Base-by-base conservation (phyloP, 2,329 filamentous ascomycete species). In the Colletotrichum shisoi region DNA sequence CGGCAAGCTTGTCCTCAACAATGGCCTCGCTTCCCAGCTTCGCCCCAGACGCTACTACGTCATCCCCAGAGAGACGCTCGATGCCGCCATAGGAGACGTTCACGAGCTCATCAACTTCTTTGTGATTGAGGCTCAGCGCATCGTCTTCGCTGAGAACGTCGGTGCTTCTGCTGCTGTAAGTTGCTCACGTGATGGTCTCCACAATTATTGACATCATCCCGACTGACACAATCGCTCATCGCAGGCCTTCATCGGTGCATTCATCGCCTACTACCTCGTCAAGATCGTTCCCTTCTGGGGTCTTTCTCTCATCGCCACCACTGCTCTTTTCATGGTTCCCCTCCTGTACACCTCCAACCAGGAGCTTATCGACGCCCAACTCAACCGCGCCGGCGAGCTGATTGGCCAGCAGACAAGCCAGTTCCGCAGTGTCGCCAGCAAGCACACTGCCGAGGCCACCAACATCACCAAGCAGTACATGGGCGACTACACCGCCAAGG, bases 81-180 rank as follows among this genome's bases (percentile, higher is more conserved):
- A 91, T 72, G 76, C 79, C 64, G 71, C 88, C 70, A 84, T 89
- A 72, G 86, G 86, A 63, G 89, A 91, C 71, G 80, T 88, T 46
- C 85, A 90, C 73, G 88, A 91, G 78, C 83, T 91, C 67, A 77
- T 89, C 79, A 91, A 91, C 83, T 91, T 91, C 77, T 88, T 91
- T 72, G 82, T 90, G 69, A 89, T 91, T 64, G 89, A 91, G 80
- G 81, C 83, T 57, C 89, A 91, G 81, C 84, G 88, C 69, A 85
- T 91, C 71, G 74, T 91, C 63, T 91, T 88, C 71, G 88, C 84
- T 49, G 89, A 91, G 83, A 91, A 90, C 72, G 77, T 91, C 65
- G 77, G 79, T 70, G 84, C 82, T 63, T 90, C 89, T 24, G 78
- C 79, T 73, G 83, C 81, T 71, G 88, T 90, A 82, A 77, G 87